Percentiles rank a stretch among this genome's conserved stretches.
Evolutionary conservation across 805 yeast genomes (phyloP).

Genomic region (Candida vartiovaarae): DNA sequence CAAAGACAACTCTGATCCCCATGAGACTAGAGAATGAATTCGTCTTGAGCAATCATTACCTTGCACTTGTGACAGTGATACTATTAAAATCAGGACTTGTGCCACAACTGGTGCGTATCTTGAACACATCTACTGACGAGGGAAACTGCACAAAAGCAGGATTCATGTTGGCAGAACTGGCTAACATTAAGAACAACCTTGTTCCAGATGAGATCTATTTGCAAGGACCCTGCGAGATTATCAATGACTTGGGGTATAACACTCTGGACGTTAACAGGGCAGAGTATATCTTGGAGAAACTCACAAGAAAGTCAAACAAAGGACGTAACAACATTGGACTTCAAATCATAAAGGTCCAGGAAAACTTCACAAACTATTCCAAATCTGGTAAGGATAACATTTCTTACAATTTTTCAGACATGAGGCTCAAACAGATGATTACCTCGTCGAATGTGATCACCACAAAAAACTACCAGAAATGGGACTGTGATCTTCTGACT

Average conservation of each 20-base stretch:
- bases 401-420: conserved; percentile 40
- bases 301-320: conserved; percentile 32
- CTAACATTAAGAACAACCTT: conserved; percentile 43
- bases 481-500: conserved; percentile 80
- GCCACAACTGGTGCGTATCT: conserved; percentile 36
- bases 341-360: conserved; percentile 17
- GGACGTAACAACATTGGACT: conserved; percentile 32
- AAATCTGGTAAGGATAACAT: conserved; percentile 10
- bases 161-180: conserved; percentile 54
- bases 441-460: conserved; percentile 63
- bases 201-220: conserved; percentile 40
- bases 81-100: conserved; percentile 52
- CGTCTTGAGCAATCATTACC: conserved; percentile 50
- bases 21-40: conserved; percentile 35
- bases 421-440: conserved; percentile 58
- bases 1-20: conserved; percentile 18
- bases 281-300: conserved; percentile 41
- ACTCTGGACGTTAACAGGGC: conserved; percentile 20
- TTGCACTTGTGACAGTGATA: conserved; percentile 50
- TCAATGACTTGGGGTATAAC: conserved; percentile 9
- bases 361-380: conserved; percentile 21
- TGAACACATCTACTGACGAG: conserved; percentile 38
- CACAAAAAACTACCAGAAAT: conserved; percentile 69
- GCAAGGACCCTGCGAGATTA: conserved; percentile 31
- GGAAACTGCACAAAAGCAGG: conserved; percentile 51